Conservation (phyloP, 1,284 basidiomycete genomes). For the Volvariella volvacea region DNA sequence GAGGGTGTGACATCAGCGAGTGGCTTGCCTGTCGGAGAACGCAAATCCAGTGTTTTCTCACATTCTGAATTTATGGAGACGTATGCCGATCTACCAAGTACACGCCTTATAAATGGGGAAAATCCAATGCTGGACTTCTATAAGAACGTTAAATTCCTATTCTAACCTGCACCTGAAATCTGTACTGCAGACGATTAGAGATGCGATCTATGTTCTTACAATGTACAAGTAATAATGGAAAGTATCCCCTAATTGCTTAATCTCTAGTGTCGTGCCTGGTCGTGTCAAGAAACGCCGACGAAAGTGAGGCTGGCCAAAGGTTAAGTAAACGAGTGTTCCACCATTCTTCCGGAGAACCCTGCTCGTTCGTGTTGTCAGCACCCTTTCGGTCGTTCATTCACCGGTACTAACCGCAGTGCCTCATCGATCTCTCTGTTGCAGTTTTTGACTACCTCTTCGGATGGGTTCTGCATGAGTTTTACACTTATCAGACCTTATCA, state of each 20-base stretch:
- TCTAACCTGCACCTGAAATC: slow-evolving; percentile 30
- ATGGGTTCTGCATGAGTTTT: slow-evolving; percentile 61
- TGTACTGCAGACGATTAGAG: too few species aligned
- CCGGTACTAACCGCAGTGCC: slow-evolving; percentile 56
- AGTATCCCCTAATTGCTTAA: slow-evolving; percentile 64
- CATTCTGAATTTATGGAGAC: slow-evolving; percentile 82
- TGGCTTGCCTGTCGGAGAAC: slow-evolving; percentile 74
- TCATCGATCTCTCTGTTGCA: slow-evolving; percentile 82
- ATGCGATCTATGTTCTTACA: slow-evolving; percentile 24
- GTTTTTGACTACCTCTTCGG: slow-evolving; percentile 66
- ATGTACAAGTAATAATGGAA: slow-evolving; percentile 86
- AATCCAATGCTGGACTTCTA: slow-evolving; percentile 88
- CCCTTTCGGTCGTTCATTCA: background rate
- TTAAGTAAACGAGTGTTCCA: slow-evolving; percentile 78
- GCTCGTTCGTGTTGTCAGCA: slow-evolving; percentile 1
- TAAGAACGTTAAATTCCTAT: slow-evolving; percentile 84
- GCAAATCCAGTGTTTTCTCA: slow-evolving; percentile 74
- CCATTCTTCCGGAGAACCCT: slow-evolving; percentile 57
- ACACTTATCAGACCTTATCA: too few species aligned
- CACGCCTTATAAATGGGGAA: slow-evolving; percentile 68
- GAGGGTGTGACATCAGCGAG: slow-evolving; percentile 68
- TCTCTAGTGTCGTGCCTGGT: slow-evolving; percentile 51
- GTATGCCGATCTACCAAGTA: slow-evolving; percentile 69
- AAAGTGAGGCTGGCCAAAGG: slow-evolving; percentile 91
- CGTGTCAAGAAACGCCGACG: slow-evolving; percentile 61